Evolutionary conservation across 345 rosid genomes (phyloP).

Genomic region (Lepidium sativum): DNA sequence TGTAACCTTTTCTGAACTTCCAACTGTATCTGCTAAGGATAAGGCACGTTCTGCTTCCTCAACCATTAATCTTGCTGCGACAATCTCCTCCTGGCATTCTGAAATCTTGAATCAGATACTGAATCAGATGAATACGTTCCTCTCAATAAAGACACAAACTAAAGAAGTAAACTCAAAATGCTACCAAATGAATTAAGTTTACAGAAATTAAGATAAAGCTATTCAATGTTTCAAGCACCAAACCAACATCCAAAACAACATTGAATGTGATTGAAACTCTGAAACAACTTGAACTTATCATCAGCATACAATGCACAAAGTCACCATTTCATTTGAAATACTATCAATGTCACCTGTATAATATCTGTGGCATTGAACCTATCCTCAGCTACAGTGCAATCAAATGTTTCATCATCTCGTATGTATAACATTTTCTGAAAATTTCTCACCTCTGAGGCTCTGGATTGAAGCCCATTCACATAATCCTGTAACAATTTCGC

Average conservation of each 20-base stretch:
- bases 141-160: too few species aligned
- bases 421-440: background rate
- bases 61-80: conserved; percentile 62
- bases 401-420: background rate
- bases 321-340: too few species aligned
- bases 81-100: conserved; percentile 65
- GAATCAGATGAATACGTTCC: background rate
- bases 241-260: too few species aligned
- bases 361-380: too few species aligned
- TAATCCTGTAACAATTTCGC: conserved; percentile 45
- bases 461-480: conserved; percentile 45
- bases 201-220: background rate
- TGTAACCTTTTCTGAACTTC: background rate
- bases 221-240: background rate
- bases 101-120: conserved; percentile 46
- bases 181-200: background rate
- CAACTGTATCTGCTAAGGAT: conserved; percentile 15
- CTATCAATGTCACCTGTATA: too few species aligned
- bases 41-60: conserved; percentile 69
- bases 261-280: background rate
- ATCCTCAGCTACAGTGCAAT: too few species aligned
- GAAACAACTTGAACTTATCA: background rate
- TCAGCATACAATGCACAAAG: background rate
- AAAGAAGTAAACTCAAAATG: too few species aligned
- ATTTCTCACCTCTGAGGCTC: conserved; percentile 63